Conservation (phyloP, 1,139 yeast species). For the Sugiyamaella grinbergsii region DNA sequence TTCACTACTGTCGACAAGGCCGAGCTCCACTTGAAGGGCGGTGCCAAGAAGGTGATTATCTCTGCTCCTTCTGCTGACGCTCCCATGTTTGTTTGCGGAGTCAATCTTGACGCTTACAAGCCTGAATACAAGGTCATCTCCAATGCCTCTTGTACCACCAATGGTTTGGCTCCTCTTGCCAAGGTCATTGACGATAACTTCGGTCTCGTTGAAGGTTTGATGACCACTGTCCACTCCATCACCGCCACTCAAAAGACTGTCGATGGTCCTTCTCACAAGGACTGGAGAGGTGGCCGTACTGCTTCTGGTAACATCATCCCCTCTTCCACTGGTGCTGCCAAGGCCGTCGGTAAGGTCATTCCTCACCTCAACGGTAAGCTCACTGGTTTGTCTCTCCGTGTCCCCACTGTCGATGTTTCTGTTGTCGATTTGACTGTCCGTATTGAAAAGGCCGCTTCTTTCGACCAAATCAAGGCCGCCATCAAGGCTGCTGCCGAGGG, state of each 20-base stretch:
- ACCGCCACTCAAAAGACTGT: slow-evolving; percentile 91
- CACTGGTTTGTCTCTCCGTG: slow-evolving; percentile 88
- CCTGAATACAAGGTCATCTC: slow-evolving; percentile 71
- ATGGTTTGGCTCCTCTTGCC: slow-evolving; percentile 88
- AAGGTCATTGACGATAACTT: slow-evolving; percentile 77
- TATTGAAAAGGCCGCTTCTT: slow-evolving; percentile 67
- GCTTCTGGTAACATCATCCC: slow-evolving; percentile 90
- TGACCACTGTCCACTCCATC: slow-evolving; percentile 90
- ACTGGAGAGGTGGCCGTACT: slow-evolving; percentile 95
- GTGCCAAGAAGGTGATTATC: slow-evolving; percentile 87
- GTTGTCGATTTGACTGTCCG: slow-evolving; percentile 74
- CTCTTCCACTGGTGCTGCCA: slow-evolving; percentile 91
- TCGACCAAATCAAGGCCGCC: slow-evolving; percentile 74
- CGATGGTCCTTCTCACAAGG: slow-evolving; percentile 91
- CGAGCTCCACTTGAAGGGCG: slow-evolving; percentile 76
- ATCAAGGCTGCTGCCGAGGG: slow-evolving; percentile 66
- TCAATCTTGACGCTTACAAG: slow-evolving; percentile 72
- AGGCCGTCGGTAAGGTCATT: slow-evolving; percentile 89
- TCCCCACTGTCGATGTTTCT: slow-evolving; percentile 84
- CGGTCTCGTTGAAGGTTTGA: slow-evolving; percentile 83
- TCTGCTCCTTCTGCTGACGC: slow-evolving; percentile 89
- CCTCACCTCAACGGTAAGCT: slow-evolving; percentile 86
- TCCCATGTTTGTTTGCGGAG: slow-evolving; percentile 88
- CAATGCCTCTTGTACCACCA: slow-evolving; percentile 89
- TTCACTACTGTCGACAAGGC: slow-evolving; percentile 81